phyloP scores from a whole-genome alignment of 2,329 filamentous ascomycete species.

The Pseudogymnoascus sp. region DNA sequence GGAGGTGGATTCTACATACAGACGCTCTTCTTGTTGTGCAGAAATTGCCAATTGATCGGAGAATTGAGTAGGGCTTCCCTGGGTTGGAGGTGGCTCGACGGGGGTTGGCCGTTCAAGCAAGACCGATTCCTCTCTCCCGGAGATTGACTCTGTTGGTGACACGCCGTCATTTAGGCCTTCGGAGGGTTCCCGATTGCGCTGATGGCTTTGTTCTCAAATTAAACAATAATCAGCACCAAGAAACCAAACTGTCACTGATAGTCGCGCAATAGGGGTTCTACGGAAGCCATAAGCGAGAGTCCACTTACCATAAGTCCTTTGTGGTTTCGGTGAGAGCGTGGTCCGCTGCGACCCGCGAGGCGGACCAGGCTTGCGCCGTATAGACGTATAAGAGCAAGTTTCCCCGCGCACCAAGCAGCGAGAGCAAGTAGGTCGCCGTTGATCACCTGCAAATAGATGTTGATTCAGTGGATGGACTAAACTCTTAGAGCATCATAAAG shows the following conservation, averaged over 20 bases:
- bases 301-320: slow-evolving; percentile 17
- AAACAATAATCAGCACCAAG: not conserved
- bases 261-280: slow-evolving; percentile 10
- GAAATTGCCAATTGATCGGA: no score
- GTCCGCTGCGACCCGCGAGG: slow-evolving; percentile 23
- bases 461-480: not conserved
- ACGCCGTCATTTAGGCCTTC: no score
- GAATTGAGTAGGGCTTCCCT: no score
- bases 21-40: no score
- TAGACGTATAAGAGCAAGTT: slow-evolving; percentile 27
- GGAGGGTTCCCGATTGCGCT: not conserved
- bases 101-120: no score
- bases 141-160: no score
- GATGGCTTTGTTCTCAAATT: not conserved
- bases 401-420: slow-evolving; percentile 27
- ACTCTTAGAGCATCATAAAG: not conserved
- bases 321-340: slow-evolving; percentile 11
- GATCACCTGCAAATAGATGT: slow-evolving; percentile 23
- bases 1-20: no score
- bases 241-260: not conserved
- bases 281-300: not conserved
- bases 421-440: slow-evolving; percentile 28
- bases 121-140: no score
- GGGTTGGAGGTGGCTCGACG: no score
- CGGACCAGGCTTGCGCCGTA: slow-evolving; percentile 29